phyloP scores from a whole-genome alignment of 2,329 filamentous ascomycete species.

The Fusarium staphyleae region DNA sequence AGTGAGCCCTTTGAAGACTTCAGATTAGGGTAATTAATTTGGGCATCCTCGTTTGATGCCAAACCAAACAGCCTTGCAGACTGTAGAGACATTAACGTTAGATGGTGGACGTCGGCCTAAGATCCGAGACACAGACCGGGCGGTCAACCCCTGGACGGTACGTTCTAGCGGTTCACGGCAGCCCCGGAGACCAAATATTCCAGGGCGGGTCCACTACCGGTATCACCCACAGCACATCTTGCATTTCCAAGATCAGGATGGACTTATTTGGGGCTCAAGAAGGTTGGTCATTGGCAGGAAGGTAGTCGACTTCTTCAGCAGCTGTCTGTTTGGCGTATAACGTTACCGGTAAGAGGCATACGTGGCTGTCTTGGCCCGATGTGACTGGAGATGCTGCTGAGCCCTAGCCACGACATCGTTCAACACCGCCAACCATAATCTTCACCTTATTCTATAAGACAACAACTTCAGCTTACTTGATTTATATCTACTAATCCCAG shows the following conservation, averaged over 20 bases:
- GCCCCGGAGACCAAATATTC: constrained; percentile 14
- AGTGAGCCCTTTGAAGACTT: too few relatives aligned
- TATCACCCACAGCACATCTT: constrained; percentile 32
- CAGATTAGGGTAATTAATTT: too few relatives aligned
- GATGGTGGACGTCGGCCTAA: constrained; percentile 29
- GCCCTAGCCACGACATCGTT: neutral
- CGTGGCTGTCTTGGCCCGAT: neutral
- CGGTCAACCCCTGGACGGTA: constrained; percentile 30
- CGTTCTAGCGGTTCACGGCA: constrained; percentile 16
- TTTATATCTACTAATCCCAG: neutral
- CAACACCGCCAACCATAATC: neutral
- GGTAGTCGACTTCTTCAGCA: neutral
- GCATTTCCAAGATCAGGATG: constrained; percentile 9
- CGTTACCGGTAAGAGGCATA: neutral
- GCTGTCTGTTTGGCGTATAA: constrained; percentile 1
- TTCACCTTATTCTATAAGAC: neutral
- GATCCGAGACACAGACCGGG: constrained; percentile 33
- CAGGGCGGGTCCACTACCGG: constrained; percentile 11
- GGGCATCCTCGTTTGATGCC: neutral
- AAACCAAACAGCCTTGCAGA: constrained; percentile 19
- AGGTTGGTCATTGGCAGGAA: neutral
- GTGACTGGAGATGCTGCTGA: neutral
- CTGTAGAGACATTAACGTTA: too few relatives aligned
- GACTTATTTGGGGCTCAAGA: too few relatives aligned
- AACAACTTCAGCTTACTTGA: neutral